Base-by-base conservation (phyloP, 345 rosid species). In the Gynandropsis gynandra region DNA sequence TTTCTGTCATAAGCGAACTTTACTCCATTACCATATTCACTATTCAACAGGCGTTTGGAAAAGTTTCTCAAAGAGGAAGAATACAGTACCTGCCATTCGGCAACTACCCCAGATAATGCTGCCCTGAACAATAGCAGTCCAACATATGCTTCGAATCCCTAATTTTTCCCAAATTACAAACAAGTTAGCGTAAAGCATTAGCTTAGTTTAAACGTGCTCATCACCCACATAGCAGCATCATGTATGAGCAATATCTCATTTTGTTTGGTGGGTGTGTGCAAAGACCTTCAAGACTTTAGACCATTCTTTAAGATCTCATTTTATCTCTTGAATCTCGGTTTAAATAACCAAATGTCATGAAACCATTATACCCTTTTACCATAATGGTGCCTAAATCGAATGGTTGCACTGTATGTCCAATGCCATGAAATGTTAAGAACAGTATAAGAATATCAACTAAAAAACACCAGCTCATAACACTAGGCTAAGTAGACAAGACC, bases 71-170 rank as follows among this genome's bases (percentile, higher is more conserved):
- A 1, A 45, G 8, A 19, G 41, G 24, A 1, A 4, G 8, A 16
- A 14, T 11, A 18, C 16, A 6, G 41, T 59, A 85, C 99, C 97
- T 88, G 99, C 99, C 99, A 93, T 66, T 88, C 97, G 4, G 92
- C 65, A 33, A 76, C 78, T 43, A 83, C 82, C 50, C 95, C 79
- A 11, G 65, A 80, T 47, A 83, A 77, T 50, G 95, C 95, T 32
- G 94, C 78, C 69, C 69, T 81, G 45, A 93, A 95, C 73, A 93
- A 64, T 67, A 74, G 87, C 9, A 88, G 57, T 54, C 99, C 99
- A 31, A 88, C 92, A 21, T 85, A 93, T 47, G 92, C 97, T 77
- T 93, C 97, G 45, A 85, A 88, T 42, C 90, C 97, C 99, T 93
- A 67, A 27, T 55, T 52, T 48, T 48, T 7, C 33, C 45, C 29